These are phyloP conservation scores for Mycogone perniciosa DNA, from an alignment of 2,329 filamentous ascomycete genomes.

Conservation along the genomic window DNA sequence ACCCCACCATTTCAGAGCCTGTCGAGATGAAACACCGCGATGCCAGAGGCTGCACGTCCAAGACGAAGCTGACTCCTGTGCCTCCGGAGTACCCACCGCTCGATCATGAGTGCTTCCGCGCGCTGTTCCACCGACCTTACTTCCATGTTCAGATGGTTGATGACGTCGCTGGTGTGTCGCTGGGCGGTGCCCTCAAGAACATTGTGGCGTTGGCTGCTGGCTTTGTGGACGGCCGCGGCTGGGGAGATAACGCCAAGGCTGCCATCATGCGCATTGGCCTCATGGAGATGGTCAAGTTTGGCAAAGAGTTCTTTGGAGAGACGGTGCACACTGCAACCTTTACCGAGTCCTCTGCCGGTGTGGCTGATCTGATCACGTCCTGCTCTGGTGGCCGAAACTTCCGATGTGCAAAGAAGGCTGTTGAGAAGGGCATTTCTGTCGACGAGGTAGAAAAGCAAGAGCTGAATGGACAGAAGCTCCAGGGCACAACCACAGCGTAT, in stretches of 20 bases:
- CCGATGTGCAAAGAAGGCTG: constrained; percentile 81
- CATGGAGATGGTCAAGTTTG: constrained; percentile 94
- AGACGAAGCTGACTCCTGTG: constrained; percentile 65
- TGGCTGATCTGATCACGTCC: constrained; percentile 91
- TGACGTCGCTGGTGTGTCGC: constrained; percentile 94
- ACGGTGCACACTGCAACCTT: constrained; percentile 79
- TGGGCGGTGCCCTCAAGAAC: constrained; percentile 94
- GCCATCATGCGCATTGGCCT: constrained; percentile 95
- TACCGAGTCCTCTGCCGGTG: constrained; percentile 92
- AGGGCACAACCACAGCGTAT: constrained; percentile 84
- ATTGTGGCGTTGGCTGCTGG: constrained; percentile 90
- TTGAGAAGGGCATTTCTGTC: constrained; percentile 72
- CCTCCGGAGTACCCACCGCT: constrained; percentile 80
- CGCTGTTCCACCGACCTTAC: constrained; percentile 90
- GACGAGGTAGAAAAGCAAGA: constrained; percentile 83
- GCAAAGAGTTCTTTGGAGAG: constrained; percentile 84
- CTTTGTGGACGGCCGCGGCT: constrained; percentile 90
- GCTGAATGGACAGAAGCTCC: constrained; percentile 93
- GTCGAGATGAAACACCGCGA: constrained; percentile 61
- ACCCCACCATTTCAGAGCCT: constrained; percentile 45
- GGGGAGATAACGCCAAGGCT: constrained; percentile 99
- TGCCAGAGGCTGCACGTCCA: constrained; percentile 58
- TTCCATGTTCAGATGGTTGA: constrained; percentile 93
- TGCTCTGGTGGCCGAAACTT: constrained; percentile 92
- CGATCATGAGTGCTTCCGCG: constrained; percentile 75